Evolutionary conservation across 345 rosid species (phyloP).

Genomic region (Trapa bicornis): DNA sequence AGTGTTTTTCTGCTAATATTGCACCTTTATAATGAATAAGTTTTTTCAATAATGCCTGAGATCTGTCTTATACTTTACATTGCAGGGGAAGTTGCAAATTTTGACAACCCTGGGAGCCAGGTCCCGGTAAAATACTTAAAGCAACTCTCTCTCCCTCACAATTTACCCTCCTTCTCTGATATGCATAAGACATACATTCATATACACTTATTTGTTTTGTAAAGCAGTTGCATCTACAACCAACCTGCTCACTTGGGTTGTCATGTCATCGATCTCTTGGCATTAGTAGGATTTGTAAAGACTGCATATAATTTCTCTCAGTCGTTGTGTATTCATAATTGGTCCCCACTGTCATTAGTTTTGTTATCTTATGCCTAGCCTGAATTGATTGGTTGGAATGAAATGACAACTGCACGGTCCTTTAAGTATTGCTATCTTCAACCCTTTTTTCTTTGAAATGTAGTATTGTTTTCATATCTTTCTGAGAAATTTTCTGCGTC

Average conservation of each 20-base stretch:
- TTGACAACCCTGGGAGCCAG: conserved; percentile 36
- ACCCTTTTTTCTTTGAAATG: neutral
- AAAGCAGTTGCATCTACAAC: neutral
- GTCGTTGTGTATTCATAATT: too few species aligned
- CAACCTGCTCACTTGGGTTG: neutral
- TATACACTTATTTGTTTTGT: neutral
- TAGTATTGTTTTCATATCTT: neutral
- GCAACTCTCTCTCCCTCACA: too few species aligned
- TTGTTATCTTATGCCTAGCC: too few species aligned
- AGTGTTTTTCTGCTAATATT: conserved; percentile 14
- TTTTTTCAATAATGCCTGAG: neutral
- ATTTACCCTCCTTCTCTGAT: too few species aligned
- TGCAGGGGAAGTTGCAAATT: conserved; percentile 47
- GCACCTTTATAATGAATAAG: neutral
- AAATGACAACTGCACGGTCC: too few species aligned
- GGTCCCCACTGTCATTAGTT: too few species aligned
- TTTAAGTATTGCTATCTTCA: neutral
- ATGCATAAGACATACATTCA: neutral
- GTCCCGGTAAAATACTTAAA: conserved; percentile 40
- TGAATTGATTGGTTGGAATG: too few species aligned
- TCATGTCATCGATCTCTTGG: too few species aligned
- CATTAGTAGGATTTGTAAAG: too few species aligned
- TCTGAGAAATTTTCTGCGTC: too few species aligned
- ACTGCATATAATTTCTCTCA: too few species aligned
- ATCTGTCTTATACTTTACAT: conserved; percentile 2